Conservation (phyloP, 768 basidiomycete species). For the Coprinopsis sp. region DNA sequence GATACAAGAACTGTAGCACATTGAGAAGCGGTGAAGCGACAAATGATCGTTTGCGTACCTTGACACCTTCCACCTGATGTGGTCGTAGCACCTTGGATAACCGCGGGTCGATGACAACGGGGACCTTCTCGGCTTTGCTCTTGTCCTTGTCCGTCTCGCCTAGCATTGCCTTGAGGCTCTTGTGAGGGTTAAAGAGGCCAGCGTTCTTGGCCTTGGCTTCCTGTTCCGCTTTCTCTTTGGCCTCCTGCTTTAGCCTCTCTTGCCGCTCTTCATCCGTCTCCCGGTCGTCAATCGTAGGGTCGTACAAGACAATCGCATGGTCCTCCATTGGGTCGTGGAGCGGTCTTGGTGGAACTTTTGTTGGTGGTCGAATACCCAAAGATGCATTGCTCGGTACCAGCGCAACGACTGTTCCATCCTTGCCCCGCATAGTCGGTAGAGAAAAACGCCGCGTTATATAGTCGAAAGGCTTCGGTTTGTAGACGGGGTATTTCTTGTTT, state of each 20-base stretch:
- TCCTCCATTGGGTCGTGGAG: slow-evolving; percentile 98
- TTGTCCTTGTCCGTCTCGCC: slow-evolving; percentile 71
- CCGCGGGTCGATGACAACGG: slow-evolving; percentile 93
- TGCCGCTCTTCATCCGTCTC: slow-evolving; percentile 85
- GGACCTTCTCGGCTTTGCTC: slow-evolving; percentile 68
- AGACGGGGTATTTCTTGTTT: slow-evolving; percentile 72
- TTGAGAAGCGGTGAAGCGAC: slow-evolving; percentile 7
- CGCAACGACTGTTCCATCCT: slow-evolving; percentile 58
- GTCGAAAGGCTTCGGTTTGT: slow-evolving; percentile 74
- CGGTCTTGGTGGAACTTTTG: slow-evolving; percentile 81
- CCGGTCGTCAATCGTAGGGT: slow-evolving; percentile 90
- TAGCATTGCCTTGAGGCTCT: slow-evolving; percentile 75
- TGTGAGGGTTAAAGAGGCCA: slow-evolving; percentile 86
- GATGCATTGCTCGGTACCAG: slow-evolving; percentile 61
- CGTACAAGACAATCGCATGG: slow-evolving; percentile 95
- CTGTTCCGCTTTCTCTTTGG: slow-evolving; percentile 54
- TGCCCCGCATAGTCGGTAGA: slow-evolving; percentile 75
- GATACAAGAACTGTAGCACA: slow-evolving; percentile 80
- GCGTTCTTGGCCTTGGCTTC: slow-evolving; percentile 67
- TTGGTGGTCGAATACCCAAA: slow-evolving; percentile 79
- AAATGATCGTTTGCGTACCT: slow-evolving; percentile 46
- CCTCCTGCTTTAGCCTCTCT: slow-evolving; percentile 70
- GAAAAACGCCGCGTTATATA: slow-evolving; percentile 65
- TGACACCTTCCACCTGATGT: slow-evolving; percentile 98
- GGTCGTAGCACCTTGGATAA: slow-evolving; percentile 86